Conservation (phyloP, 1,139 yeast species). For the Kodamaea sp. region DNA sequence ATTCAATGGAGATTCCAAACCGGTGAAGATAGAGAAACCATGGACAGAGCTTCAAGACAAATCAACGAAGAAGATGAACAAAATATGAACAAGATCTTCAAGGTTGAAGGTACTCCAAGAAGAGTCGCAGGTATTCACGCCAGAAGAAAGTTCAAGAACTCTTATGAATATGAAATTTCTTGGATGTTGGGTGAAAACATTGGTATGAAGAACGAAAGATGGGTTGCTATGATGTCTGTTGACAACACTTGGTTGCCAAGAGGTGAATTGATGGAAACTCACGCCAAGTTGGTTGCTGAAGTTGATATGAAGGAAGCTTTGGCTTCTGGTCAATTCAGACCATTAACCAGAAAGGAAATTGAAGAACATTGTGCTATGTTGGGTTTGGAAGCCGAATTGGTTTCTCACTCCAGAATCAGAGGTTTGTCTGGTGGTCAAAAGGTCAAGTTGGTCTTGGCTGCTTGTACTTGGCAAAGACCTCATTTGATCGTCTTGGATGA, state of each 20-base stretch:
- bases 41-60: constrained; percentile 99
- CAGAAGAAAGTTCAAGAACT: constrained; percentile 99
- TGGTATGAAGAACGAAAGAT: constrained; percentile 98
- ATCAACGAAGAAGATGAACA: constrained; percentile 95
- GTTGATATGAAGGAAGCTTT: constrained; percentile 99
- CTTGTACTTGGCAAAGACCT: constrained; percentile 99
- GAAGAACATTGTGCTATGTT: constrained; percentile 98
- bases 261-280: constrained; percentile 98
- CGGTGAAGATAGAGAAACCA: constrained; percentile 99
- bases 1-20: constrained; percentile 99
- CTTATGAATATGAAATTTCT: constrained; percentile 98
- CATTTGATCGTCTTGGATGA: constrained; percentile 98
- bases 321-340: constrained; percentile 99
- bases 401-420: constrained; percentile 99
- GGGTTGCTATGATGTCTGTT: constrained; percentile 99
- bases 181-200: constrained; percentile 96
- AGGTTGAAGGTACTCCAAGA: constrained; percentile 97
- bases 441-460: constrained; percentile 98
- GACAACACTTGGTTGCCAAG: constrained; percentile 99
- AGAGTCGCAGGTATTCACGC: constrained; percentile 93
- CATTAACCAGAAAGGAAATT: constrained; percentile 98
- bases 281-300: constrained; percentile 98
- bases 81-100: constrained; percentile 99
- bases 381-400: constrained; percentile 98
- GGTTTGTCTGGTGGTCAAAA: constrained; percentile 99